Conservation (phyloP, 148 eudicot species). For the Drosera capensis region DNA sequence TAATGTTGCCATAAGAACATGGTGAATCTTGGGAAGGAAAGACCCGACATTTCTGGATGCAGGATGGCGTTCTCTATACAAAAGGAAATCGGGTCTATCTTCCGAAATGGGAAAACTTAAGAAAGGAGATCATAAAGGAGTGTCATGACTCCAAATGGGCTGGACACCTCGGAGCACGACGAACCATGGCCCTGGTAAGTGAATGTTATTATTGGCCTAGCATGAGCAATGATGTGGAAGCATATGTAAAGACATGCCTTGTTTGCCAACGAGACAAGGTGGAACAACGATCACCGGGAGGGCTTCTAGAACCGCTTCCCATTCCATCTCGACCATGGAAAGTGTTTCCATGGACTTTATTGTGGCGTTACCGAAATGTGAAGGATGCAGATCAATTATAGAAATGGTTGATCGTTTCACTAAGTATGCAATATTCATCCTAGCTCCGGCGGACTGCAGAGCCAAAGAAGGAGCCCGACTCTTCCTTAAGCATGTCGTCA, state of each 20-base stretch:
- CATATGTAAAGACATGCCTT: not conserved
- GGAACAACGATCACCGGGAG: not conserved
- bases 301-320: not conserved
- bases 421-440: not conserved
- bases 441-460: not conserved
- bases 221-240: not conserved
- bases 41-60: not conserved
- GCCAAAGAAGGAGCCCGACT: not conserved
- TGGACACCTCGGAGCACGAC: not conserved
- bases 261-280: not conserved
- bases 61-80: slow-evolving; percentile 1
- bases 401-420: slow-evolving; percentile 1
- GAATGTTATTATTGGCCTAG: not conserved
- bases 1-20: slow-evolving; percentile 1
- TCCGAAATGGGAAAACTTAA: not conserved
- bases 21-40: slow-evolving; percentile 1
- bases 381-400: slow-evolving; percentile 1
- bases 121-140: not conserved
- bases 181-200: not conserved
- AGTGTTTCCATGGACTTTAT: not conserved
- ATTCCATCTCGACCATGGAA: not conserved
- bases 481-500: slow-evolving; percentile 3
- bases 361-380: not conserved
- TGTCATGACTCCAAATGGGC: not conserved
- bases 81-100: not conserved